Percentiles rank a stretch among this genome's conserved stretches.
Evolutionary conservation across 257 asterid species (phyloP).

Genomic region (Petrea volubilis): DNA sequence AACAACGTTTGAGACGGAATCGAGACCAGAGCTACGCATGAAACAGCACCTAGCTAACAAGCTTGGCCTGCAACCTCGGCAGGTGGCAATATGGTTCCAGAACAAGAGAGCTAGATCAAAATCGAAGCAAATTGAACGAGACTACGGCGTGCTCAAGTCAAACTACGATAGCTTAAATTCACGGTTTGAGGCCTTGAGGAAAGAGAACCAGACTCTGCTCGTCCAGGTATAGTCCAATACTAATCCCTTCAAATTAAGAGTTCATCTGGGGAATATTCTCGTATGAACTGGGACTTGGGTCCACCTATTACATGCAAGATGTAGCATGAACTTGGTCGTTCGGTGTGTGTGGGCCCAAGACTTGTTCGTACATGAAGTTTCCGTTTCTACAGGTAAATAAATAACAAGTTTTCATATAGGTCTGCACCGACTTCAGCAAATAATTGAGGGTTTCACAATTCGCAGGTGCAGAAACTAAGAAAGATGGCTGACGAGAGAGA

Average conservation of each 20-base stretch:
- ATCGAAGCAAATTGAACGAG: constrained; percentile 63
- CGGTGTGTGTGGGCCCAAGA: too few species aligned
- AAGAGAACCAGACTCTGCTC: constrained; percentile 61
- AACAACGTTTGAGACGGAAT: constrained; percentile 54
- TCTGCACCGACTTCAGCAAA: not conserved
- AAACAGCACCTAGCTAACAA: constrained; percentile 70
- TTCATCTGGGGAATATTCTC: too few species aligned
- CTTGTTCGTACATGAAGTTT: too few species aligned
- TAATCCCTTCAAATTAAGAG: too few species aligned
- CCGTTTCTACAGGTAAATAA: too few species aligned
- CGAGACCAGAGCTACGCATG: constrained; percentile 67
- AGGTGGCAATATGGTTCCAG: constrained; percentile 93
- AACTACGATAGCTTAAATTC: constrained; percentile 53
- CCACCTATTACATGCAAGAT: too few species aligned
- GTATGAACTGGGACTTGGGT: too few species aligned
- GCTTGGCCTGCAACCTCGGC: constrained; percentile 82
- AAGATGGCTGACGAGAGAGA: constrained; percentile 31
- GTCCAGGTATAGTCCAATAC: constrained; percentile 52
- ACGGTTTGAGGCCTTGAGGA: constrained; percentile 49
- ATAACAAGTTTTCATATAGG: too few species aligned
- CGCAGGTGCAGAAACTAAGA: constrained; percentile 63
- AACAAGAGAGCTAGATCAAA: constrained; percentile 56
- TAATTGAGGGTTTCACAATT: not conserved
- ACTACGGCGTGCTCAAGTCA: constrained; percentile 52
- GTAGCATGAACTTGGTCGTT: too few species aligned